Evolutionary conservation across 257 asterid genomes (phyloP).

Genomic region (Ophiorrhiza pumila): DNA sequence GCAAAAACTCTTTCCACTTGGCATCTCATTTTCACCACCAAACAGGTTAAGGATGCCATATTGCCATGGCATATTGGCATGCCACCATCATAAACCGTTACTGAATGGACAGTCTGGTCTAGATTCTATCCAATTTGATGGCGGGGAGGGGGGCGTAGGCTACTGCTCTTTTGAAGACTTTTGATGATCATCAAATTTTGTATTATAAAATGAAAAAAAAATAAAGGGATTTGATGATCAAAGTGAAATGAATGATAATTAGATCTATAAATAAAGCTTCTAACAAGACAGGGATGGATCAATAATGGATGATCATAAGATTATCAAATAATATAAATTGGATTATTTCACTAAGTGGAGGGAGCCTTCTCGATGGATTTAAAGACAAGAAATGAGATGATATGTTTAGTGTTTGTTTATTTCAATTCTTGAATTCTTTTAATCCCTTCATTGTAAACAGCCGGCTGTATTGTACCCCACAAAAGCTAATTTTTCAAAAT

Average conservation of each 20-base stretch:
- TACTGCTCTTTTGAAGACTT: slow-evolving; percentile 3
- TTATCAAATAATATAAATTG: neutral
- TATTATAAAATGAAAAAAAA: neutral
- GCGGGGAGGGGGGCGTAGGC: slow-evolving; percentile 8
- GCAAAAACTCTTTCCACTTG: slow-evolving; percentile 18
- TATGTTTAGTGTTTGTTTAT: slow-evolving; percentile 27
- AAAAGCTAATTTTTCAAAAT: slow-evolving; percentile 28
- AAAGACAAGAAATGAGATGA: slow-evolving; percentile 8
- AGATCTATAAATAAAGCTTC: neutral
- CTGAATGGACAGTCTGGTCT: neutral
- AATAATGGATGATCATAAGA: neutral
- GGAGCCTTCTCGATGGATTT: slow-evolving; percentile 29
- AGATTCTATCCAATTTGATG: too few relatives aligned
- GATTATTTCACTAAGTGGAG: slow-evolving; percentile 35
- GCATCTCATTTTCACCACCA: slow-evolving; percentile 24
- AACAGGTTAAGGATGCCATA: slow-evolving; percentile 16
- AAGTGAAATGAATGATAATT: neutral
- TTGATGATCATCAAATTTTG: neutral
- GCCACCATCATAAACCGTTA: neutral
- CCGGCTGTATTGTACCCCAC: slow-evolving; percentile 41
- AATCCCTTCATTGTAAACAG: neutral
- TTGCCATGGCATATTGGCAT: too few relatives aligned
- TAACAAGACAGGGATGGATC: neutral
- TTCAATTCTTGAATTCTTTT: slow-evolving; percentile 30
- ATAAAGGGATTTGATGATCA: neutral